Percentiles rank a stretch among this genome's conserved stretches.
Conservation (phyloP, 306 rosid species). For the Alnus rubra region DNA sequence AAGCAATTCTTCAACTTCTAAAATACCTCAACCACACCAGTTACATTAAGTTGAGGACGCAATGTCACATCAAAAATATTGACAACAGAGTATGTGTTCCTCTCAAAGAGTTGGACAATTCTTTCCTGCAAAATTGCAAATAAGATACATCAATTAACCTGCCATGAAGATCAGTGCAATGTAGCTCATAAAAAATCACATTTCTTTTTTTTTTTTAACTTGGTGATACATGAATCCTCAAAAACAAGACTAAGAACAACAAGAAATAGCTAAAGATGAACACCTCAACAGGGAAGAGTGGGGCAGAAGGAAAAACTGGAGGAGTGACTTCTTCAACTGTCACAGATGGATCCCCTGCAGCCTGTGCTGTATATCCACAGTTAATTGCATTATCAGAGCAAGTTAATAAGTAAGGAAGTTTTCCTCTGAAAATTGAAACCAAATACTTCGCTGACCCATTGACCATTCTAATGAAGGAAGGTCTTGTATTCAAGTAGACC, state of each 20-base stretch:
- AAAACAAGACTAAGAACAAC: slow-evolving; percentile 9
- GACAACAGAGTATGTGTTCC: slow-evolving; percentile 86
- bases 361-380: slow-evolving; percentile 62
- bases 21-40: slow-evolving; percentile 91
- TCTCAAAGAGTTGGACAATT: slow-evolving; percentile 80
- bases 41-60: slow-evolving; percentile 91
- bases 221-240: neutral
- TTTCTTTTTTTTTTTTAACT: neutral
- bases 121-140: slow-evolving; percentile 81
- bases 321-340: slow-evolving; percentile 87
- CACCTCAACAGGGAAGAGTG: slow-evolving; percentile 88
- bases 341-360: slow-evolving; percentile 86
- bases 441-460: neutral
- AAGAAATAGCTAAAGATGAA: slow-evolving; percentile 28
- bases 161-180: slow-evolving; percentile 6
- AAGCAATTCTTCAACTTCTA: slow-evolving; percentile 4
- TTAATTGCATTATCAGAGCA: slow-evolving; percentile 30
- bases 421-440: neutral
- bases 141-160: slow-evolving; percentile 13
- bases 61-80: slow-evolving; percentile 91
- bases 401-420: slow-evolving; percentile 3
- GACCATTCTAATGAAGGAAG: neutral
- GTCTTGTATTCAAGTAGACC: neutral
- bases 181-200: neutral
- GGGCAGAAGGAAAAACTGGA: slow-evolving; percentile 53